Percentiles rank a stretch among this genome's conserved stretches.
Evolutionary conservation across 257 asterid species (phyloP).

Genomic region (Oldenlandia corymbosa): DNA sequence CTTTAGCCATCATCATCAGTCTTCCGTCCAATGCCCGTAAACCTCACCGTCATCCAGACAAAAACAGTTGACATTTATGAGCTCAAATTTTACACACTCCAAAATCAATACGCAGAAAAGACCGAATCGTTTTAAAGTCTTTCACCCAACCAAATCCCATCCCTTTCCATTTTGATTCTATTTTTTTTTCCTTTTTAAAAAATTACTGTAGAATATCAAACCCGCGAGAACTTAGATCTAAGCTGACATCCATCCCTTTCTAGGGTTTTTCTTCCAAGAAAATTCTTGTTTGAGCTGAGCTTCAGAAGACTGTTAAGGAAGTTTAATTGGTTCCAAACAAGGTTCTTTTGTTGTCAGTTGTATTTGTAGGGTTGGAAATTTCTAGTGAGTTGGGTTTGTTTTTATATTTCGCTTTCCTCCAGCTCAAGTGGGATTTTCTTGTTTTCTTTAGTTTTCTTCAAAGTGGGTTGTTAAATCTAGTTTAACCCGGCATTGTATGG

Average conservation of each 20-base stretch:
- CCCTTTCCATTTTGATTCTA: background rate
- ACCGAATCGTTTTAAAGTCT: too few relatives aligned
- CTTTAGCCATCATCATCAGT: too few relatives aligned
- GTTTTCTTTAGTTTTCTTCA: background rate
- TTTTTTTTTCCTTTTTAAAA: too few relatives aligned
- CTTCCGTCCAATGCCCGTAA: background rate
- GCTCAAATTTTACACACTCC: too few relatives aligned
- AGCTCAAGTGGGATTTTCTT: background rate
- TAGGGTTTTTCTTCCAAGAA: slow-evolving; percentile 10
- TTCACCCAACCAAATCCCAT: background rate
- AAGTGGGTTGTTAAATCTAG: background rate
- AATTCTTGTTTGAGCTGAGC: background rate
- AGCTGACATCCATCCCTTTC: slow-evolving; percentile 6
- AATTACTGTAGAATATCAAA: too few relatives aligned
- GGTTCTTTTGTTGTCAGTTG: background rate
- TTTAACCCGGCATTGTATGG: background rate
- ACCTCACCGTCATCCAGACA: background rate
- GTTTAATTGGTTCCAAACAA: background rate
- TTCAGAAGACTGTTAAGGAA: background rate
- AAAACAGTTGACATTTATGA: background rate
- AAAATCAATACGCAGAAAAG: too few relatives aligned
- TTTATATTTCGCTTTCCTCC: background rate
- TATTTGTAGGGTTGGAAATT: slow-evolving; percentile 23
- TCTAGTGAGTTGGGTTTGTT: slow-evolving; percentile 15
- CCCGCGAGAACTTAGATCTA: slow-evolving; percentile 15